Evolutionary conservation across 106 monocot species (phyloP).

Genomic region (Narthecium ossifragum): DNA sequence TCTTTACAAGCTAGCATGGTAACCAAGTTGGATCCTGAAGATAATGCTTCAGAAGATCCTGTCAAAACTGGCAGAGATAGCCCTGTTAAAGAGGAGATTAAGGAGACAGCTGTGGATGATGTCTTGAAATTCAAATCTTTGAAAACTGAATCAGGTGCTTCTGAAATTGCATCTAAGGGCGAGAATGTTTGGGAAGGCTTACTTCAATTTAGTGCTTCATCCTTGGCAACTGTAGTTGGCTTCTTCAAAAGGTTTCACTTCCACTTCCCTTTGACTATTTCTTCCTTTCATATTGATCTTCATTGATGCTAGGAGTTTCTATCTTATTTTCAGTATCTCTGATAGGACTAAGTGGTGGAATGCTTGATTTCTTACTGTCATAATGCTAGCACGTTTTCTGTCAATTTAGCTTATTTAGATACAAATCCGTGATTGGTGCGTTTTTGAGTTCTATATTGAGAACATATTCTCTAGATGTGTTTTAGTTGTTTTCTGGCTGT

Average conservation of each 20-base stretch:
- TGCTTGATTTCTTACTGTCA: no score
- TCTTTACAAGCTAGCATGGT: background rate
- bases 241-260: conserved; percentile 79
- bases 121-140: conserved; percentile 18
- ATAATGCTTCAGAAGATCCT: conserved; percentile 7
- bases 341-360: no score
- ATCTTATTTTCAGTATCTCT: background rate
- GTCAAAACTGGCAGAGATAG: background rate
- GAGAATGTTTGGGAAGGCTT: conserved; percentile 74
- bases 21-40: conserved; percentile 10
- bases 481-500: no score
- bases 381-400: no score
- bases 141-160: conserved; percentile 9
- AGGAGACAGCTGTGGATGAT: conserved; percentile 14
- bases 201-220: conserved; percentile 75
- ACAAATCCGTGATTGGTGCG: no score
- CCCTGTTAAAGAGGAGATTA: conserved; percentile 10
- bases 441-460: background rate
- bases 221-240: conserved; percentile 48
- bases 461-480: background rate
- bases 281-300: background rate
- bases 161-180: conserved; percentile 15
- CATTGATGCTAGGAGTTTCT: background rate
- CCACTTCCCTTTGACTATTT: no score
- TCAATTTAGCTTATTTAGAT: no score